A percentile compares a stretch with the other conserved stretches of the same genome.
These are phyloP conservation scores for Exutisphaerella laricina DNA, from an alignment of 2,329 filamentous ascomycete genomes.

Conservation along the genomic window DNA sequence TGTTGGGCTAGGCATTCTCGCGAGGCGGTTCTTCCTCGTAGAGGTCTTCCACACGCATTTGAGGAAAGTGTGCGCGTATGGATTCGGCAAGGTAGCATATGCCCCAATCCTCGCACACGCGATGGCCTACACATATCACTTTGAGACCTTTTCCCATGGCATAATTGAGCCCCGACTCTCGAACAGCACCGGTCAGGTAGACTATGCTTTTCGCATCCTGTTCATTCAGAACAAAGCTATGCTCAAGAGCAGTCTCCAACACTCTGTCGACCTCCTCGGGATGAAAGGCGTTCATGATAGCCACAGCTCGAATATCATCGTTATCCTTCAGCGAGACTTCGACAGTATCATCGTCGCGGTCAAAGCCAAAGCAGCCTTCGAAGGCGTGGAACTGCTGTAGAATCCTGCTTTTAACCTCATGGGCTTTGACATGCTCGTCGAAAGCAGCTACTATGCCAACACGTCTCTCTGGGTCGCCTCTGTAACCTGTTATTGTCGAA, in stretches of 20 bases:
- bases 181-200: constrained; percentile 37
- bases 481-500: constrained; percentile 36
- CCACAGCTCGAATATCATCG: constrained; percentile 16
- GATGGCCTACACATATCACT: constrained; percentile 37
- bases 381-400: not conserved
- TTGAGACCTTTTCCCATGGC: constrained; percentile 32
- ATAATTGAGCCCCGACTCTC: constrained; percentile 31
- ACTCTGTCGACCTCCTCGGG: constrained; percentile 35
- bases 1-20: not conserved
- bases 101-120: constrained; percentile 37
- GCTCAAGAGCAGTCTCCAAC: constrained; percentile 26
- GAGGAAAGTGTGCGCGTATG: constrained; percentile 31
- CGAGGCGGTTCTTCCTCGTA: constrained; percentile 32
- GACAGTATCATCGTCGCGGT: constrained; percentile 19
- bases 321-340: not conserved
- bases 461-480: constrained; percentile 34
- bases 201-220: constrained; percentile 28
- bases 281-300: constrained; percentile 40
- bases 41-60: constrained; percentile 31
- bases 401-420: not conserved
- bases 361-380: constrained; percentile 9
- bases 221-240: constrained; percentile 10
- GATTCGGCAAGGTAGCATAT: constrained; percentile 32
- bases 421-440: constrained; percentile 12
- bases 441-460: constrained; percentile 35